A percentile compares a stretch with the other conserved stretches of the same genome.
phyloP scores from a whole-genome alignment of 2,329 filamentous ascomycete species.

The Fusarium miscanthi region DNA sequence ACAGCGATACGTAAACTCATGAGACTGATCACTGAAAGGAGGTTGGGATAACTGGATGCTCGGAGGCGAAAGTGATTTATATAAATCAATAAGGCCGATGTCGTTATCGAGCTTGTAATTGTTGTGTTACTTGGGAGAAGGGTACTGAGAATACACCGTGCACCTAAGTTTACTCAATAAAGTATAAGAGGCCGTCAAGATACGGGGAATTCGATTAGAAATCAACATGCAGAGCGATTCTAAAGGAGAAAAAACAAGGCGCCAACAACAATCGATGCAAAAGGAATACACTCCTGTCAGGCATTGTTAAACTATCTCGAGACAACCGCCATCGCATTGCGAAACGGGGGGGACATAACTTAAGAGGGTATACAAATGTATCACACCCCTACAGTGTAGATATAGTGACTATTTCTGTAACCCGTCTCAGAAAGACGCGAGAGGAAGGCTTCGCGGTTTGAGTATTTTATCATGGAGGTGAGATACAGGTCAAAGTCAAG shows the following conservation, averaged over 20 bases:
- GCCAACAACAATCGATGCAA: neutral
- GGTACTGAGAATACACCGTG: neutral
- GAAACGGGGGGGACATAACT: neutral
- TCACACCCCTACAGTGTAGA: neutral
- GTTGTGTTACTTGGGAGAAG: neutral
- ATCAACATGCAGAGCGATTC: neutral
- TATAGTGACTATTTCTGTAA: neutral
- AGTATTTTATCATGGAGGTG: neutral
- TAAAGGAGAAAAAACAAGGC: neutral
- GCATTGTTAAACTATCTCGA: neutral
- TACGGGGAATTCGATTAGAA: neutral
- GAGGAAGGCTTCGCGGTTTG: neutral
- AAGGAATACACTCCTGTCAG: neutral
- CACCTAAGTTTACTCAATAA: neutral
- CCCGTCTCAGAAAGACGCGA: neutral
- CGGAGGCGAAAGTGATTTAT: neutral
- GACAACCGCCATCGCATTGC: neutral
- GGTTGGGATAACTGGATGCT: neutral
- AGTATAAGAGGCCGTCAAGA: neutral
- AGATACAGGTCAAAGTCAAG: neutral
- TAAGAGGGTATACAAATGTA: neutral
- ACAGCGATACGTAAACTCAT: neutral
- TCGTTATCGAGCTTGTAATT: neutral
- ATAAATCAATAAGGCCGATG: neutral
- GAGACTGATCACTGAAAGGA: neutral